These are phyloP conservation scores for Bacterosira constricta DNA, from an alignment of 108 stramenopile species.

Conservation along the genomic window DNA sequence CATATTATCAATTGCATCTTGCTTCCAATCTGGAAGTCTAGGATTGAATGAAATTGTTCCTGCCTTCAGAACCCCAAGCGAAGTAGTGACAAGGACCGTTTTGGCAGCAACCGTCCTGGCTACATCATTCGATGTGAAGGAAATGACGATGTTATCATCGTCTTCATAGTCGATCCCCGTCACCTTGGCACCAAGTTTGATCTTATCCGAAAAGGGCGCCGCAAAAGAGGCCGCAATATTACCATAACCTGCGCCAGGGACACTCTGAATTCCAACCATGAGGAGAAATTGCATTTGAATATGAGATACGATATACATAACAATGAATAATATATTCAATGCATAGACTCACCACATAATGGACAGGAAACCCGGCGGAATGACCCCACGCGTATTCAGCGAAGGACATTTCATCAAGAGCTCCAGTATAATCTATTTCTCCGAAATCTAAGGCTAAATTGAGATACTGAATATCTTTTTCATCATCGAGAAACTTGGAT, in stretches of 20 bases:
- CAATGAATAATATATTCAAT: too few species aligned
- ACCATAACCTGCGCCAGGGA: conserved; percentile 14
- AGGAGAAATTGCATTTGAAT: too few species aligned
- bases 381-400: too few species aligned
- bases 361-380: too few species aligned
- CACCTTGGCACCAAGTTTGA: conserved; percentile 14
- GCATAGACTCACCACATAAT: too few species aligned
- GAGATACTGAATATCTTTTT: not conserved
- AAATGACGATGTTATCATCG: not conserved
- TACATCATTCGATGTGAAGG: not conserved
- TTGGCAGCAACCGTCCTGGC: not conserved
- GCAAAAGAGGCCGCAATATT: conserved; percentile 14
- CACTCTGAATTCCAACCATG: not conserved
- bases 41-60: conserved; percentile 56
- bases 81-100: conserved; percentile 59
- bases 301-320: too few species aligned
- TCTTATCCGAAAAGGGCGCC: not conserved
- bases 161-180: not conserved
- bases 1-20: conserved; percentile 50
- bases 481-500: not conserved
- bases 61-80: conserved; percentile 73
- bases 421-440: not conserved
- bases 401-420: too few species aligned
- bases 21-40: conserved; percentile 50
- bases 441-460: not conserved